phyloP scores from a whole-genome alignment of 768 basidiomycete species.

The Suillus weaverae region DNA sequence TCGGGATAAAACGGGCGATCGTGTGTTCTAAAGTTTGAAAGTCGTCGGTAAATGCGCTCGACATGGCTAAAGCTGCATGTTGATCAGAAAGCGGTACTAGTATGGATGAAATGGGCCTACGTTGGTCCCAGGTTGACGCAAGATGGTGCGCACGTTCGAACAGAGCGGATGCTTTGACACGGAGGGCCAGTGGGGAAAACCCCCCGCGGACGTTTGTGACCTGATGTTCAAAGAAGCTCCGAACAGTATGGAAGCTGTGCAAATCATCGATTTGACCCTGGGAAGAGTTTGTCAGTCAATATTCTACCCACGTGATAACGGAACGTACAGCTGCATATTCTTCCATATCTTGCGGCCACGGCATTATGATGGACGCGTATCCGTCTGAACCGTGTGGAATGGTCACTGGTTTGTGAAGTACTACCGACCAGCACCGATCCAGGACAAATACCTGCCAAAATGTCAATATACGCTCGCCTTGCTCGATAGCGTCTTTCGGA shows the following conservation, averaged over 20 bases:
- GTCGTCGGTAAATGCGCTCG: slow-evolving; percentile 54
- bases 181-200: slow-evolving; percentile 64
- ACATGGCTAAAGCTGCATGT: slow-evolving; percentile 42
- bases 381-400: slow-evolving; percentile 64
- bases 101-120: slow-evolving; percentile 35
- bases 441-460: slow-evolving; percentile 86
- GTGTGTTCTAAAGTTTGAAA: slow-evolving; percentile 62
- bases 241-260: slow-evolving; percentile 57
- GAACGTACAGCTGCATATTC: slow-evolving; percentile 68
- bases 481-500: slow-evolving; percentile 56
- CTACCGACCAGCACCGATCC: slow-evolving; percentile 80
- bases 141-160: slow-evolving; percentile 67
- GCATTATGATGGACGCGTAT: slow-evolving; percentile 62
- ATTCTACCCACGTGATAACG: slow-evolving; percentile 7
- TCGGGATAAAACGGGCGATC: slow-evolving; percentile 62
- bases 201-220: slow-evolving; percentile 48
- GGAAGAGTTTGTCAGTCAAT: slow-evolving; percentile 14
- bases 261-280: slow-evolving; percentile 60
- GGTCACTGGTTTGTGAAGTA: slow-evolving; percentile 63
- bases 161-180: slow-evolving; percentile 75
- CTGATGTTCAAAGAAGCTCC: slow-evolving; percentile 61
- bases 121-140: slow-evolving; percentile 58
- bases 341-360: slow-evolving; percentile 74
- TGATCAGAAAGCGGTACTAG: slow-evolving; percentile 22
- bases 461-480: slow-evolving; percentile 69